A percentile compares a stretch with the other conserved stretches of the same genome.
phyloP scores from a whole-genome alignment of 306 rosid genomes.

The Glycyrrhiza uralensis region DNA sequence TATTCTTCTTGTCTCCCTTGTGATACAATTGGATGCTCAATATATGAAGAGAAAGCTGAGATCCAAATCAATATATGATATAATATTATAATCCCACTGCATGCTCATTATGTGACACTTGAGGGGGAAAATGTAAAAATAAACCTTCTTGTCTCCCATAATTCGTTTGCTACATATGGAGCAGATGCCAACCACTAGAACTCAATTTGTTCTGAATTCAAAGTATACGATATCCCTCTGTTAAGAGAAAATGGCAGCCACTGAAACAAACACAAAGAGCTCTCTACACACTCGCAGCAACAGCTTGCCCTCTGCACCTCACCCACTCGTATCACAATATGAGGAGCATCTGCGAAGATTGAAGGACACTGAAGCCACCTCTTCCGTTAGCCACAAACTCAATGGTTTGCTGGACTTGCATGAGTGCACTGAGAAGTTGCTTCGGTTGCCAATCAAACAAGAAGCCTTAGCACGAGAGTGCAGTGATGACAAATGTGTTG shows the following conservation, averaged over 20 bases:
- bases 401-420: neutral
- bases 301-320: conserved; percentile 32
- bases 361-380: neutral
- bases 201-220: neutral
- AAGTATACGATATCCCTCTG: neutral
- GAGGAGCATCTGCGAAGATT: conserved; percentile 25
- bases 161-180: neutral
- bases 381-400: conserved; percentile 15
- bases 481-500: neutral
- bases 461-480: conserved; percentile 3
- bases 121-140: neutral
- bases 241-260: conserved; percentile 18
- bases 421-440: neutral
- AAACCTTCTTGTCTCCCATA: neutral
- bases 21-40: neutral
- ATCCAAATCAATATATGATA: conserved; percentile 12
- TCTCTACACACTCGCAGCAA: conserved; percentile 19
- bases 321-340: neutral
- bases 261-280: neutral
- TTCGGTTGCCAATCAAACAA: neutral
- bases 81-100: neutral
- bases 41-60: neutral
- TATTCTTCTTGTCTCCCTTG: conserved; percentile 10
- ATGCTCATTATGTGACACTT: neutral
- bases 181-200: neutral